Evolutionary conservation across 2,329 filamentous ascomycete species (phyloP).

Genomic region (Penicillium sp.): DNA sequence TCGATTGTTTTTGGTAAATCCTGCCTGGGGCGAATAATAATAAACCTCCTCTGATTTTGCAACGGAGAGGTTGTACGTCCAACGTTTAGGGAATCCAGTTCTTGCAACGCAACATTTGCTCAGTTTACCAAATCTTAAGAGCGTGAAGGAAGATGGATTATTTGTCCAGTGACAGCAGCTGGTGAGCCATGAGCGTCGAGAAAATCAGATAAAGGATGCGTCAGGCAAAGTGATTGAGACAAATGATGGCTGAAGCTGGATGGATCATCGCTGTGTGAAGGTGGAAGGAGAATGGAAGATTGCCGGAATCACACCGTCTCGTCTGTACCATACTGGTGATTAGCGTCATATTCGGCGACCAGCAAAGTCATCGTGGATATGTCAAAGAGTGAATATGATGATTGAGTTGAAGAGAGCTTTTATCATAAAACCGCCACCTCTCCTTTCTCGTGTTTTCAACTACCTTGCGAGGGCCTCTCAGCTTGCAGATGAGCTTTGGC

Average conservation of each 20-base stretch:
- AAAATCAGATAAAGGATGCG: not conserved
- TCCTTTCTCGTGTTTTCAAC: too few relatives aligned
- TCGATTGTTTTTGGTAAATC: not conserved
- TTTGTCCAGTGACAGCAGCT: slow-evolving; percentile 28
- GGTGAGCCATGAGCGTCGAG: slow-evolving; percentile 20
- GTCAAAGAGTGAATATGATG: too few relatives aligned
- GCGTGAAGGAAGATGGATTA: slow-evolving; percentile 19
- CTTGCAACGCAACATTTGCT: slow-evolving; percentile 28
- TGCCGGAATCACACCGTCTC: not conserved
- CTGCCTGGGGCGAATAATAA: not conserved
- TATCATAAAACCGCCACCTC: too few relatives aligned
- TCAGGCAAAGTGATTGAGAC: not conserved
- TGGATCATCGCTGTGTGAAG: not conserved
- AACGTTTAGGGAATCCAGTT: not conserved
- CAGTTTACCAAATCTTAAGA: slow-evolving; percentile 24
- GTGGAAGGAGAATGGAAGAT: not conserved
- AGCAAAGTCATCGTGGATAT: too few relatives aligned
- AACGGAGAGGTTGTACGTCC: not conserved
- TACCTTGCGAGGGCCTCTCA: too few relatives aligned
- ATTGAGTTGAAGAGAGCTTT: too few relatives aligned
- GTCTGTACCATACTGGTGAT: not conserved
- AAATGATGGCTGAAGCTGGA: not conserved
- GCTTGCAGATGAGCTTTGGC: too few relatives aligned
- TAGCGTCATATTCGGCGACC: not conserved
- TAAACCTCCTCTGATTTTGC: not conserved